Conservation (phyloP, 495 filamentous ascomycete genomes). For the Aspergillus cavernicola region DNA sequence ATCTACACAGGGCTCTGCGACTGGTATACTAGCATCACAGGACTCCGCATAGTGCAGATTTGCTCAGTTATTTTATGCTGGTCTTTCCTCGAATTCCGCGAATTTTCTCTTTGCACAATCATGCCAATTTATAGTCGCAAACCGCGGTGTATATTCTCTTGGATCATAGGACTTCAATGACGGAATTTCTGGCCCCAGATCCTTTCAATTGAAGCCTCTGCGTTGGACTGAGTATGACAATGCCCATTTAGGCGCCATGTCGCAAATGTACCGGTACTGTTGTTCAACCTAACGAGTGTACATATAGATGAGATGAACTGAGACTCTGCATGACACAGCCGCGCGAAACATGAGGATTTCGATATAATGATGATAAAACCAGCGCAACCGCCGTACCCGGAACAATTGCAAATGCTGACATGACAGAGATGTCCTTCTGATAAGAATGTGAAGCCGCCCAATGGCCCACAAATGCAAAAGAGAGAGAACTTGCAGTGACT, state of each 20-base stretch:
- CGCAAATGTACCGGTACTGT: not conserved
- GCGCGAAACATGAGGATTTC: too few relatives aligned
- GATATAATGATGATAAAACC: not conserved
- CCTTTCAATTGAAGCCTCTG: not conserved
- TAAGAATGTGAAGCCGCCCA: slow-evolving; percentile 7
- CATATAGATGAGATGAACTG: not conserved
- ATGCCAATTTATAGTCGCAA: slow-evolving; percentile 1
- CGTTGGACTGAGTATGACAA: slow-evolving; percentile 1
- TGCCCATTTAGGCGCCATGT: not conserved
- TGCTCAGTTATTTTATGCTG: not conserved
- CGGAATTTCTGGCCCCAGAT: not conserved
- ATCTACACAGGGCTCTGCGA: not conserved
- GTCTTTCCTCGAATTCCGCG: not conserved
- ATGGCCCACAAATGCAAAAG: not conserved
- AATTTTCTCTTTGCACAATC: not conserved
- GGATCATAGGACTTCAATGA: not conserved
- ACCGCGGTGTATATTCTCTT: not conserved
- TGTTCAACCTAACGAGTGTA: not conserved
- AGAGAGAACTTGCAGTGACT: not conserved
- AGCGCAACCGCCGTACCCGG: not conserved
- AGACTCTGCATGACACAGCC: slow-evolving; percentile 1
- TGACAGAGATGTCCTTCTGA: not conserved
- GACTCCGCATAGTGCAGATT: not conserved
- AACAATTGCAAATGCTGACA: slow-evolving; percentile 5
- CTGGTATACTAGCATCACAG: not conserved